phyloP scores from a whole-genome alignment of 768 basidiomycete genomes.

The Leucocoprinus leucothites region DNA sequence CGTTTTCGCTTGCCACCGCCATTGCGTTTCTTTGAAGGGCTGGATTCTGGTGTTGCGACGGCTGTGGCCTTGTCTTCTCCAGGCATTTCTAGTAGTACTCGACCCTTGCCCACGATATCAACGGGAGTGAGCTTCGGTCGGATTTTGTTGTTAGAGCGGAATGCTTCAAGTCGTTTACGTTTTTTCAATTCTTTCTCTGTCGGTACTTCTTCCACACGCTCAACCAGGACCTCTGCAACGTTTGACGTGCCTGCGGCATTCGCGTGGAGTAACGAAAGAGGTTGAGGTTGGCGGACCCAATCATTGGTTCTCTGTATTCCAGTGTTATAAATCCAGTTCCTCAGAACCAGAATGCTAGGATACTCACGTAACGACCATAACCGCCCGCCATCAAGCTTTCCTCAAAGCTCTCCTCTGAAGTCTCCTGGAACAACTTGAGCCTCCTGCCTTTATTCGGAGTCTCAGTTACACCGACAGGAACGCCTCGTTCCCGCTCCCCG shows the following conservation, averaged over 20 bases:
- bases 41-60: slow-evolving; percentile 23
- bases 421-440: slow-evolving; percentile 76
- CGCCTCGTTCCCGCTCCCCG: slow-evolving; percentile 25
- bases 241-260: slow-evolving; percentile 39
- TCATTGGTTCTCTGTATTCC: slow-evolving; percentile 50
- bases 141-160: slow-evolving; percentile 39
- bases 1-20: slow-evolving; percentile 40
- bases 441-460: slow-evolving; percentile 72
- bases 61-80: slow-evolving; percentile 32
- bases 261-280: slow-evolving; percentile 39
- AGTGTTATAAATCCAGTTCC: slow-evolving; percentile 11
- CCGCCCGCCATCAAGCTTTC: slow-evolving; percentile 82
- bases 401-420: slow-evolving; percentile 81
- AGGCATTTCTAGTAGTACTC: slow-evolving; percentile 62
- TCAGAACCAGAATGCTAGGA: neutral
- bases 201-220: slow-evolving; percentile 33
- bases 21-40: slow-evolving; percentile 36
- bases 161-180: slow-evolving; percentile 66
- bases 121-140: slow-evolving; percentile 54
- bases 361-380: slow-evolving; percentile 69
- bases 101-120: slow-evolving; percentile 64
- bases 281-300: slow-evolving; percentile 57
- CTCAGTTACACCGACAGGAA: slow-evolving; percentile 58
- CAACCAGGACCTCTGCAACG: slow-evolving; percentile 36
- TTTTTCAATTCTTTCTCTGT: slow-evolving; percentile 67